Evolutionary conservation across 306 rosid genomes (phyloP).

Genomic region (Begonia masoniana): DNA sequence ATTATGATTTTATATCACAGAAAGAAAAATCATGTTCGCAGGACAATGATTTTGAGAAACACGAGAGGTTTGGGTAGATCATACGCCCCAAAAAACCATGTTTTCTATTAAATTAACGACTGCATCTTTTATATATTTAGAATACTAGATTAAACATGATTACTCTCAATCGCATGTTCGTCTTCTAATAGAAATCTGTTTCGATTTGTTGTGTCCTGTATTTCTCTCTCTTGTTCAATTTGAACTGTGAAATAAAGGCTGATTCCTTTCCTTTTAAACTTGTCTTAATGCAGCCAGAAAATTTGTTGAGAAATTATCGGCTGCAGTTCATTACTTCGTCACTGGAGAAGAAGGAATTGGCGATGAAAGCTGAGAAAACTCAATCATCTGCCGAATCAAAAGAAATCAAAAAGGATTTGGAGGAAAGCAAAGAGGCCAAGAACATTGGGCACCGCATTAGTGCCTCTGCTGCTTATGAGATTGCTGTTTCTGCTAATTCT

Average conservation of each 20-base stretch:
- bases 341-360: constrained; percentile 50
- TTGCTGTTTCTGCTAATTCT: constrained; percentile 90
- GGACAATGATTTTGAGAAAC: too few relatives aligned
- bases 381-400: constrained; percentile 17
- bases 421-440: constrained; percentile 24
- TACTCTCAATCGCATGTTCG: too few relatives aligned
- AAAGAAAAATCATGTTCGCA: too few relatives aligned
- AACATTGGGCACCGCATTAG: constrained; percentile 33
- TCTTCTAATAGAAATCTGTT: too few relatives aligned
- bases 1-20: too few relatives aligned
- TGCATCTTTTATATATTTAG: too few relatives aligned
- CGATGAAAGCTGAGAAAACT: constrained; percentile 34
- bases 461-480: constrained; percentile 57
- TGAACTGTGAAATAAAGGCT: not conserved
- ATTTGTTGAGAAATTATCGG: constrained; percentile 44
- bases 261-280: not conserved
- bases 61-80: too few relatives aligned
- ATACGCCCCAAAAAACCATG: too few relatives aligned
- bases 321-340: constrained; percentile 66
- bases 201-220: too few relatives aligned
- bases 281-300: constrained; percentile 50
- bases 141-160: too few relatives aligned
- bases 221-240: too few relatives aligned
- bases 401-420: constrained; percentile 20
- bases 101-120: too few relatives aligned